phyloP scores from a whole-genome alignment of 306 rosid species.

The Cucurbita moschata region DNA sequence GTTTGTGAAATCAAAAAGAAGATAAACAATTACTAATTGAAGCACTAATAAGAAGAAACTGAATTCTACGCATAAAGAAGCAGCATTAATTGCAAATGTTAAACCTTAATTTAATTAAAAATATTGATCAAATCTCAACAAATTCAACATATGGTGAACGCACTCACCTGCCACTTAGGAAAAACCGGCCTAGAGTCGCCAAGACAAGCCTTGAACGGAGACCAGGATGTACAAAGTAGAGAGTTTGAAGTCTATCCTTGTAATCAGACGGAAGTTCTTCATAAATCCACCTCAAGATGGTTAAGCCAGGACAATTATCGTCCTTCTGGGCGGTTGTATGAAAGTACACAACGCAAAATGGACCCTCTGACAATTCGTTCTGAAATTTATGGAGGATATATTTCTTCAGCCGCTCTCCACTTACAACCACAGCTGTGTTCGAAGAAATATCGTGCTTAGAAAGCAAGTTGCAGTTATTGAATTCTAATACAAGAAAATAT shows the following conservation, averaged over 20 bases:
- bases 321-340: slow-evolving; percentile 72
- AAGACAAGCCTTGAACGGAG: slow-evolving; percentile 72
- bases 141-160: neutral
- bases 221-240: slow-evolving; percentile 85
- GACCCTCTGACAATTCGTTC: slow-evolving; percentile 65
- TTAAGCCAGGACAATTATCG: slow-evolving; percentile 85
- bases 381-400: slow-evolving; percentile 53
- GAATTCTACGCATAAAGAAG: neutral
- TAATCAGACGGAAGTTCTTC: slow-evolving; percentile 65
- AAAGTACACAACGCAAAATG: slow-evolving; percentile 72
- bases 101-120: neutral
- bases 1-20: neutral
- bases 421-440: slow-evolving; percentile 53
- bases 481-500: neutral
- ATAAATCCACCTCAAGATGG: slow-evolving; percentile 91
- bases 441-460: neutral
- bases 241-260: slow-evolving; percentile 68
- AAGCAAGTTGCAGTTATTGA: neutral
- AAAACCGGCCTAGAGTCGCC: slow-evolving; percentile 75
- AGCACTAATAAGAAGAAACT: neutral
- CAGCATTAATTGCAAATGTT: neutral
- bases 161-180: slow-evolving; percentile 83
- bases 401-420: slow-evolving; percentile 70
- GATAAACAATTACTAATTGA: neutral
- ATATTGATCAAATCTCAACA: neutral